These are phyloP conservation scores for Lepidium campestre DNA, from an alignment of 441 rosid species.

Conservation along the genomic window DNA sequence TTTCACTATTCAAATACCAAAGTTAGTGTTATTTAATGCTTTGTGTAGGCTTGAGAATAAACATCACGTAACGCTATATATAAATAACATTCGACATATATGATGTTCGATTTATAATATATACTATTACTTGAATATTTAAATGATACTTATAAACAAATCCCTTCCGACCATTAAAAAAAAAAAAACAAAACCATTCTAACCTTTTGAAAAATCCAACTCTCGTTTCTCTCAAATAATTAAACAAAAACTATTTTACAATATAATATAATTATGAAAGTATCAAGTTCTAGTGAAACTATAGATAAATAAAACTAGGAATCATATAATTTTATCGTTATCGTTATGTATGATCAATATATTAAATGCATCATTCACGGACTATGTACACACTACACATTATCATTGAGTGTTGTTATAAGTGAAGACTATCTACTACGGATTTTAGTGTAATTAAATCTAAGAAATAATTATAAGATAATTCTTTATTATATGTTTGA, in stretches of 20 bases:
- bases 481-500: background rate
- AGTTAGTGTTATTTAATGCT: conserved; percentile 16
- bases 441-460: background rate
- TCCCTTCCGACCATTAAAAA: background rate
- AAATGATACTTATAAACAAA: background rate
- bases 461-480: background rate
- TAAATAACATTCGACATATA: background rate
- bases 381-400: background rate
- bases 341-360: background rate
- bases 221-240: background rate
- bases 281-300: too few species aligned
- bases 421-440: background rate
- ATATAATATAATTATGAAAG: background rate
- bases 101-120: background rate
- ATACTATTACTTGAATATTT: background rate
- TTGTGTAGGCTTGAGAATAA: conserved; percentile 17
- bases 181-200: background rate
- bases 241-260: background rate
- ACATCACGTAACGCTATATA: conserved; percentile 19
- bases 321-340: background rate
- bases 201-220: background rate
- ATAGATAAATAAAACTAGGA: background rate
- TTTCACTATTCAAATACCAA: background rate
- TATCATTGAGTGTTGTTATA: background rate
- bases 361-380: background rate